phyloP scores from a whole-genome alignment of 2,329 filamentous ascomycete species.

The Aspergillus pseudotamarii region DNA sequence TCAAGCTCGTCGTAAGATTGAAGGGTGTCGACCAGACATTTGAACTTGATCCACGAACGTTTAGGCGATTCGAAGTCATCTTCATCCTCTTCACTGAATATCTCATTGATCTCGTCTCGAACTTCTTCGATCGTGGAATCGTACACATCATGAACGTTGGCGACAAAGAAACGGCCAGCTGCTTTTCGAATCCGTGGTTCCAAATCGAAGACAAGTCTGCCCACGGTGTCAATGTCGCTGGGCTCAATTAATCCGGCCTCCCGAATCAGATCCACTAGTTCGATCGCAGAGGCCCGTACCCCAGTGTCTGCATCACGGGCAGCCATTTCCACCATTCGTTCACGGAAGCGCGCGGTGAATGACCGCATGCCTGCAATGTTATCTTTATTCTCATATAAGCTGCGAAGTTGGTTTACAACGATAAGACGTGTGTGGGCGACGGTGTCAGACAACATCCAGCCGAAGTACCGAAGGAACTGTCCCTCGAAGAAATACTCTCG shows the following conservation, averaged over 20 bases:
- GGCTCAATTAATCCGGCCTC: constrained; percentile 86
- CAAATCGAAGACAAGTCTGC: constrained; percentile 84
- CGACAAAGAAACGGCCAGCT: constrained; percentile 86
- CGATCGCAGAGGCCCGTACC: constrained; percentile 78
- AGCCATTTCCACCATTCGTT: constrained; percentile 89
- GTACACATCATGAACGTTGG: constrained; percentile 80
- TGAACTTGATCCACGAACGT: constrained; percentile 85
- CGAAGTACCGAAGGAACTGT: constrained; percentile 86
- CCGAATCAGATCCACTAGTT: constrained; percentile 79
- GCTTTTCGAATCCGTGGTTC: constrained; percentile 84
- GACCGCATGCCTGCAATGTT: constrained; percentile 77
- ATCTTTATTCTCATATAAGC: constrained; percentile 77
- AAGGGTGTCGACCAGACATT: constrained; percentile 83
- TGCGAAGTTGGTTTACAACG: constrained; percentile 79
- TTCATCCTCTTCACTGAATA: constrained; percentile 71
- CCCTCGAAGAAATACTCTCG: constrained; percentile 90
- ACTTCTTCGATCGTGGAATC: constrained; percentile 80
- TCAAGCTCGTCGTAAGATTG: constrained; percentile 75
- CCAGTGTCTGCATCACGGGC: constrained; percentile 78
- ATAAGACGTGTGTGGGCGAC: constrained; percentile 76
- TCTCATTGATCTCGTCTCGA: constrained; percentile 77
- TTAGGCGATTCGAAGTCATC: constrained; percentile 74
- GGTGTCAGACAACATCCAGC: constrained; percentile 90
- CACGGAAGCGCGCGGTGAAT: constrained; percentile 89
- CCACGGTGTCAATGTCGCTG: constrained; percentile 84